Base-by-base conservation (phyloP, 2,329 filamentous ascomycete species). In the Beauveria australis region DNA sequence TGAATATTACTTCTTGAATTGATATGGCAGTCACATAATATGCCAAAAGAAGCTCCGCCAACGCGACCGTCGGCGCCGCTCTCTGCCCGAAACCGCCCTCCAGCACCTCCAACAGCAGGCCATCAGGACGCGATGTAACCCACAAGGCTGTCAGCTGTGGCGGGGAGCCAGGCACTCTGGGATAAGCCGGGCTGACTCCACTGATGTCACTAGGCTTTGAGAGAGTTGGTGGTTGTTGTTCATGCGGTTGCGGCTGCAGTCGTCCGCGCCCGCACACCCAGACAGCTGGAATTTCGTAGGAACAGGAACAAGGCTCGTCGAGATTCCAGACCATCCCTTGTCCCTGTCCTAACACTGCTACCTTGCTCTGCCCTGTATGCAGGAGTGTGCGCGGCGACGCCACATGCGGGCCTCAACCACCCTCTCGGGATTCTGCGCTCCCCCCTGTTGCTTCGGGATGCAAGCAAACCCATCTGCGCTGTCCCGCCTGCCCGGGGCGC, bases 61-160 rank as follows among this genome's bases (percentile, higher is more conserved):
- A 40, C 54, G 54, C 28, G 19, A n/a, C 54, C 55, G 33, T 18
- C n/a, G 53, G n/a, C 41, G 37, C 18, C 52, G 52, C 37, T 14
- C 54, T 30, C 43, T 48, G 19, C 46, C 33, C 33, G 30, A 16
- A 19, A 28, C 3, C 5, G 16, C 37, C 8, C 6, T 37, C 33
- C 33, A 37, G 10, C 14, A 37, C 12, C 33, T 37, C 33, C 33
- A 33, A 28, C 19, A n/a, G 40, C 40, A 28, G 57, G 48, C 37
- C 24, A 22, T 19, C 40, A n/a, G 26, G 18, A 43, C 57, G 16
- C 57, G 49, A 59, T 59, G 57, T 59, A 53, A 59, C 57, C 46
- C 28, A 19, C 48, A 53, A 40, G 57, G 57, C 48, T 59, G 57
- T 53, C 48, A 59, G 57, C 48, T 59, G 40, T n/a, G 40, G 41